Conservation (phyloP, 2,329 filamentous ascomycete genomes). For the Cladosporium velox region DNA sequence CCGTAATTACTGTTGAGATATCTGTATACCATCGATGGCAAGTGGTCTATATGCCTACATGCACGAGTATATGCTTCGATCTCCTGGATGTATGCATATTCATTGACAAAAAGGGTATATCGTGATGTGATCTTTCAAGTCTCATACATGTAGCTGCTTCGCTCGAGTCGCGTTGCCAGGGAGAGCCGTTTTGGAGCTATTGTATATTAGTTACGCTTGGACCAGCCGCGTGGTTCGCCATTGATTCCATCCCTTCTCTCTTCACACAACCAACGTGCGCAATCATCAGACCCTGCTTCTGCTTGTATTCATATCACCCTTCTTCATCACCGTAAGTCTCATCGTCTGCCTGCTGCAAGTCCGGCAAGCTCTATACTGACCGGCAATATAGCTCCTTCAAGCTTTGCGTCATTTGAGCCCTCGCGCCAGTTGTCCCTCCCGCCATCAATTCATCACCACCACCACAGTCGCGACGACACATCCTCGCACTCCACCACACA, state of each 20-base stretch:
- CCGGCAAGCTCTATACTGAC: conserved; percentile 5
- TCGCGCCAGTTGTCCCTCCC: conserved; percentile 19
- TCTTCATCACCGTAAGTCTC: conserved; percentile 16
- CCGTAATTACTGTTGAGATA: neutral
- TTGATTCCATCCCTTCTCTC: conserved; percentile 11
- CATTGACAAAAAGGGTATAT: neutral
- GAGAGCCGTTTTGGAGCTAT: neutral
- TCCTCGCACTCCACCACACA: conserved; percentile 1
- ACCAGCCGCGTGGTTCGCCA: conserved; percentile 2
- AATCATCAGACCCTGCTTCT: conserved; percentile 6
- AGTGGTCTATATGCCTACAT: neutral
- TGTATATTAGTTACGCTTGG: conserved; percentile 8
- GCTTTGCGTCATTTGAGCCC: conserved; percentile 3
- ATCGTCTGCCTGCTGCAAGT: neutral
- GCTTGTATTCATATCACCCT: conserved; percentile 1
- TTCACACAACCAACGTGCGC: conserved; percentile 2
- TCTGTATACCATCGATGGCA: neutral
- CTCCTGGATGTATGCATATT: neutral
- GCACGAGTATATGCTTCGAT: neutral
- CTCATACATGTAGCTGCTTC: neutral
- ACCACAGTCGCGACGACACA: conserved; percentile 8
- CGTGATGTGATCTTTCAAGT: neutral
- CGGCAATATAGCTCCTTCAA: conserved; percentile 17
- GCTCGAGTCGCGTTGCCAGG: conserved; percentile 4
- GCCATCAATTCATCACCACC: neutral